Evolutionary conservation across 345 rosid genomes (phyloP).

Genomic region (Moricandia moricandioides): DNA sequence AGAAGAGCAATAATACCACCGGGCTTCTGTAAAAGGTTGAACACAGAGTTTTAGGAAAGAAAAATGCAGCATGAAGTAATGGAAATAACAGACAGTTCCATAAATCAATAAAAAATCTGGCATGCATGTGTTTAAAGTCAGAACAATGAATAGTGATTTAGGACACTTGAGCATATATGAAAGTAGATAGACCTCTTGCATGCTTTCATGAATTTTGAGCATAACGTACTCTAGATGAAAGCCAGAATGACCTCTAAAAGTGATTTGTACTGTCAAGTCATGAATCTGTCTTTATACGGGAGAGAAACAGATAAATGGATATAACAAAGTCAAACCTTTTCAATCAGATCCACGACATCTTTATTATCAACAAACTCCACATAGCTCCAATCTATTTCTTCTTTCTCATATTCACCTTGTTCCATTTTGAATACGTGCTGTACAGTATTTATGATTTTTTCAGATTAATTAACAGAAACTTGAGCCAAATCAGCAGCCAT

Average conservation of each 20-base stretch:
- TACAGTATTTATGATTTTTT: conserved; percentile 27
- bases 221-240: background rate
- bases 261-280: background rate
- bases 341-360: conserved; percentile 84
- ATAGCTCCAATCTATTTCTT: conserved; percentile 90
- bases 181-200: background rate
- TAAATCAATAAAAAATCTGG: background rate
- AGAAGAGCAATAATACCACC: conserved; percentile 87
- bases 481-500: conserved; percentile 25
- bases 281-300: background rate
- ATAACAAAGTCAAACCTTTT: conserved; percentile 69
- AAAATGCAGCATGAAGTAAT: background rate
- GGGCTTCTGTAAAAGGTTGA: conserved; percentile 66
- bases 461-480: conserved; percentile 34
- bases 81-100: background rate
- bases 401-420: conserved; percentile 66
- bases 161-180: background rate
- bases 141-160: conserved; percentile 1
- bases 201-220: background rate
- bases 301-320: conserved; percentile 16
- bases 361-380: conserved; percentile 83
- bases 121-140: too few species aligned
- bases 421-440: conserved; percentile 94
- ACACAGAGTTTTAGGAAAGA: background rate
- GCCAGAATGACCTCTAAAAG: background rate